These are phyloP conservation scores for Neurospora tetraspora DNA, from an alignment of 495 filamentous ascomycete genomes.

Conservation along the genomic window DNA sequence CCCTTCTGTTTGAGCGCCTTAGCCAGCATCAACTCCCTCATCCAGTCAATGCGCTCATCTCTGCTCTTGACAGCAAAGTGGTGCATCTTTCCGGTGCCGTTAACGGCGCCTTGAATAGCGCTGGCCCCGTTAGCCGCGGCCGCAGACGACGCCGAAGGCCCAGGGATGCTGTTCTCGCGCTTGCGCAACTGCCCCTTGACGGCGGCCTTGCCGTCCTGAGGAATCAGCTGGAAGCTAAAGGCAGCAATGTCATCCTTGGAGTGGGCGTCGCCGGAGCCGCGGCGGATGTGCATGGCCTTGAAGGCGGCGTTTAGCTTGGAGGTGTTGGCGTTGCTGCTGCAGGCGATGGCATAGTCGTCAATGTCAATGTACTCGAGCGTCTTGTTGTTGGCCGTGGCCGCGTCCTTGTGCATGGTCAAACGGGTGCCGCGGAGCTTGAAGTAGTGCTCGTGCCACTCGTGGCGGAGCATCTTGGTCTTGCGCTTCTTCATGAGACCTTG, in stretches of 20 bases:
- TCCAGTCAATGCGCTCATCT: slow-evolving; percentile 94
- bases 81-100: slow-evolving; percentile 73
- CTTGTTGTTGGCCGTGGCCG: slow-evolving; percentile 36
- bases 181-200: slow-evolving; percentile 27
- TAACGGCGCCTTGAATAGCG: slow-evolving; percentile 23
- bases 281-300: slow-evolving; percentile 65
- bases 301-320: slow-evolving; percentile 81
- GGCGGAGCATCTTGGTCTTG: slow-evolving; percentile 75
- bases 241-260: slow-evolving; percentile 45
- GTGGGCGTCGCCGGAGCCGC: slow-evolving; percentile 39
- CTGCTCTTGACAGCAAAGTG: slow-evolving; percentile 83
- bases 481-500: slow-evolving; percentile 92
- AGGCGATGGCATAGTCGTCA: slow-evolving; percentile 90
- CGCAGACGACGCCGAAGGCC: neutral
- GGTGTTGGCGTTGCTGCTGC: slow-evolving; percentile 59
- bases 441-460: slow-evolving; percentile 89
- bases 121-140: slow-evolving; percentile 1
- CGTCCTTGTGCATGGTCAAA: slow-evolving; percentile 72
- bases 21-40: slow-evolving; percentile 94
- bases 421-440: slow-evolving; percentile 78
- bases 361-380: slow-evolving; percentile 81
- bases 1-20: slow-evolving; percentile 78
- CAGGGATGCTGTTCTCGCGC: slow-evolving; percentile 27
- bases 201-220: slow-evolving; percentile 47
- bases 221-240: slow-evolving; percentile 88